Evolutionary conservation across 768 basidiomycete genomes (phyloP), one percentile per base, ranked within the genome.

Genomic region (Mycena alexandri): DNA sequence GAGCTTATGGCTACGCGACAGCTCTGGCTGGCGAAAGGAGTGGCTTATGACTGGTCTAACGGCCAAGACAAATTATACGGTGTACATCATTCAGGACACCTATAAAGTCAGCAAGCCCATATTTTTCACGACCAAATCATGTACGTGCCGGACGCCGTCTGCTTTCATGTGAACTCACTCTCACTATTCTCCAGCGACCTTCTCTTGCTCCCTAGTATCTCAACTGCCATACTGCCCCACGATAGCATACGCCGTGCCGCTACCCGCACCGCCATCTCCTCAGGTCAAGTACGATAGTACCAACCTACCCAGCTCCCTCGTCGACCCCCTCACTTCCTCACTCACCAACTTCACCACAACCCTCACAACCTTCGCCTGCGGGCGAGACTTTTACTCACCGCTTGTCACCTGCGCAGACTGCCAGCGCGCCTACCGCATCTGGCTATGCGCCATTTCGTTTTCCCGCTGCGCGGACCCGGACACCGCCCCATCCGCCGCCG

Each of bases 381-480:
- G 93, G 19, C 86, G 92, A 33, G 93, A 95, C 74, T 74, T 82
- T 61, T 96, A 94, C 79, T 94, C 93, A 8, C 91, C 92, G 0
- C 77, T 95, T 22, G 87, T 92, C 29, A 87, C 88, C 5, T 96
- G 95, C 73, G 83, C 86, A 16, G 90, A 93, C 75, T 96, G 94
- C 72, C 86, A 90, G 68, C 77, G 77, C 22, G 88, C 87, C 24
- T 96, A 96, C 75, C 85, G 91, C 38, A 82, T 80, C 38, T 96
- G 93, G 93, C 84, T 93, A 38, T 96, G 95, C 78, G 76, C 87
- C 22, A 79, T 90, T 17, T 87, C 89, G 11, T 85, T 96, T 73
- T 87, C 93, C 16, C 87, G 94, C 25, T 96, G 94, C 67, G 83
- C 80, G 55, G 71, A 78, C 29, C 74, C 78, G 8, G 78, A 82